These are phyloP conservation scores for Epichloe elymi DNA, from an alignment of 2,329 filamentous ascomycete species.

Conservation along the genomic window DNA sequence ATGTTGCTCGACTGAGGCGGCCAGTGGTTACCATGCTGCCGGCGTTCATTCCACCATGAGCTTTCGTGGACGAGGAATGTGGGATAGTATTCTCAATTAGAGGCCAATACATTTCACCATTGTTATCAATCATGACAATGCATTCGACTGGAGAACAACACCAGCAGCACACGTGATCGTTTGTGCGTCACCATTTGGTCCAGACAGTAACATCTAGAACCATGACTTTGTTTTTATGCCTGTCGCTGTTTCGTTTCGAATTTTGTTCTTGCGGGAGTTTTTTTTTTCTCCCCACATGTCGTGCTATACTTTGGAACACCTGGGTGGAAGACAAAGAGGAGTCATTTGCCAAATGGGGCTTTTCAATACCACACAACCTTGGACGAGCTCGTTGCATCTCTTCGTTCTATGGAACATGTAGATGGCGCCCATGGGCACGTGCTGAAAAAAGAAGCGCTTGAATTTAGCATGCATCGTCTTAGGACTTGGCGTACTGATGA, in stretches of 20 bases:
- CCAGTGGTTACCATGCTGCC: slow-evolving; percentile 31
- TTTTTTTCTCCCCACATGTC: slow-evolving; percentile 10
- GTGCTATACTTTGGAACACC: slow-evolving; percentile 11
- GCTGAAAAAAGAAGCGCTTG: slow-evolving; percentile 30
- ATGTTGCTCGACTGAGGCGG: slow-evolving; percentile 50
- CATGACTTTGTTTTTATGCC: neutral
- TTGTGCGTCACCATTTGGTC: neutral
- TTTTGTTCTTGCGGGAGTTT: neutral
- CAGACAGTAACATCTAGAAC: slow-evolving; percentile 4
- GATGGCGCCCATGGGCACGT: slow-evolving; percentile 17
- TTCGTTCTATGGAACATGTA: slow-evolving; percentile 20
- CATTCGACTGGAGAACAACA: slow-evolving; percentile 1
- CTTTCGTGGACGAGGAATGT: slow-evolving; percentile 49
- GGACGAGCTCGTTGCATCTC: slow-evolving; percentile 13
- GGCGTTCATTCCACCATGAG: slow-evolving; percentile 36
- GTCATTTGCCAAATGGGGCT: slow-evolving; percentile 15
- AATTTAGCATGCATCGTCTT: slow-evolving; percentile 28
- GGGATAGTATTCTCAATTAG: slow-evolving; percentile 49
- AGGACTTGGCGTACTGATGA: slow-evolving; percentile 14
- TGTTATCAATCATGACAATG: neutral
- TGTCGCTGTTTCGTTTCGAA: neutral
- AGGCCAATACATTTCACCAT: neutral
- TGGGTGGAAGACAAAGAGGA: slow-evolving; percentile 14
- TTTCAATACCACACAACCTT: slow-evolving; percentile 17
- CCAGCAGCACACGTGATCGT: neutral